Evolutionary conservation across 352 stramenopile species (phyloP), one percentile per base, ranked within the genome.

Genomic region (Pythium periplocum): DNA sequence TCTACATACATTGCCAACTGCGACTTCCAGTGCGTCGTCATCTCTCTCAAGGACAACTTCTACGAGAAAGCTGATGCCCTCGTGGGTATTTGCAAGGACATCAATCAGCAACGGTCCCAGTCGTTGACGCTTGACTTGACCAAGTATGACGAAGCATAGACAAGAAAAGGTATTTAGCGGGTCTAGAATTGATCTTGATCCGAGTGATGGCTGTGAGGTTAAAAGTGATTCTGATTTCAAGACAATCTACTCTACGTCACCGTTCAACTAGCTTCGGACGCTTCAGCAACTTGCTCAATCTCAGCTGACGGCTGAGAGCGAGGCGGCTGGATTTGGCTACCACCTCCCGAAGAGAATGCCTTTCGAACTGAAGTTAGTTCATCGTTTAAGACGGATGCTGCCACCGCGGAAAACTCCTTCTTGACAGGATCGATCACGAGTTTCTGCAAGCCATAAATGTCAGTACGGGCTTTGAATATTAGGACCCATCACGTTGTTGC

Each of bases 21-120:
- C 51, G 83, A 96, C 63, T 98, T 98, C 64, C 96, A 99, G 66
- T 98, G 96, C 69, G 93, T 99, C 48, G 95, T 99, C 10, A 98
- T 99, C 55, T 98, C 94, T 55, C 75, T 99, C 45, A 99, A 99
- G 69, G 93, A 99, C 58, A 88, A 95, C 35, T 98, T 99, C 64
- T 99, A 98, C 70, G 83, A 97, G 49, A 95, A 96, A 37, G 90
- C 93, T 0, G 89, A 98, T 51, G 85, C 80, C 3, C 71, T 98
- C n/a, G 86, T 98, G 7, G 94, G 94, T 4, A 91, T 98, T 30
- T 87, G 73, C 66, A 96, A 94, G 48, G 83, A 93, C 52, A 88
- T 93, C 44, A 66, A 61, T 9, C 52, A 68, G 30, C 84, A 94
- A 56, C 79, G 78, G 6, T 95, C 84, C 2, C 70, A 77, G 53